Evolutionary conservation across 228 moss, liverwort and hornwort species (phyloP).

Genomic region (Sphagnum magellanicum): DNA sequence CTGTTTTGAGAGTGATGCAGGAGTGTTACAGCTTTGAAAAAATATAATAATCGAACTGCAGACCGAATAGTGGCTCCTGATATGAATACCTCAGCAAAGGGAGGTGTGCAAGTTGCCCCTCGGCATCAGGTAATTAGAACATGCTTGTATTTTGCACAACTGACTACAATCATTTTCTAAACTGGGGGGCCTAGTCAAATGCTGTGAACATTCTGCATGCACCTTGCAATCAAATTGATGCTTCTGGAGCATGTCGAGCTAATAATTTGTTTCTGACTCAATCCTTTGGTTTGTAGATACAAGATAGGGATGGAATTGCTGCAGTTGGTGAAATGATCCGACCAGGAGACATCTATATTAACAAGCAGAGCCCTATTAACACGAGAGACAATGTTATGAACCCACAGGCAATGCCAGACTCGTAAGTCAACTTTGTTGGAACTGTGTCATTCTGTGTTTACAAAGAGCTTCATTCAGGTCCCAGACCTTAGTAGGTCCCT

Average conservation of each 20-base stretch:
- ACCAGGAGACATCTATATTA: constrained; percentile 90
- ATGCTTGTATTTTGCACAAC: neutral
- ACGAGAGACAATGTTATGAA: constrained; percentile 73
- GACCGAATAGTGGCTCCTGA: constrained; percentile 94
- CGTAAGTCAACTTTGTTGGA: constrained; percentile 24
- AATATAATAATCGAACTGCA: constrained; percentile 85
- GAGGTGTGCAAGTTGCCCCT: constrained; percentile 47
- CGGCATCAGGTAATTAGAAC: constrained; percentile 36
- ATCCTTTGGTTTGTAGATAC: constrained; percentile 44
- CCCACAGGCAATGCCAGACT: constrained; percentile 95
- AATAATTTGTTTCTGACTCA: no score
- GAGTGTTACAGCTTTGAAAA: constrained; percentile 84
- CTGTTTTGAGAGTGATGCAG: constrained; percentile 22
- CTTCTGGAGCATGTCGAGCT: neutral
- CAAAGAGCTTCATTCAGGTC: neutral
- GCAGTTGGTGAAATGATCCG: constrained; percentile 98
- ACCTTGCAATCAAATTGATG: neutral
- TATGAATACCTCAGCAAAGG: constrained; percentile 52
- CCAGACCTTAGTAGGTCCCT: neutral
- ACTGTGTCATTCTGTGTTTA: neutral
- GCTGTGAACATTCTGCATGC: neutral
- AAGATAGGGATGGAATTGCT: constrained; percentile 98
- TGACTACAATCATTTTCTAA: neutral
- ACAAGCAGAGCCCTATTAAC: constrained; percentile 93
- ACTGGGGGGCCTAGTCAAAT: neutral